Evolutionary conservation across 2,329 filamentous ascomycete species (phyloP).

Genomic region (Microdochium bolleyi): DNA sequence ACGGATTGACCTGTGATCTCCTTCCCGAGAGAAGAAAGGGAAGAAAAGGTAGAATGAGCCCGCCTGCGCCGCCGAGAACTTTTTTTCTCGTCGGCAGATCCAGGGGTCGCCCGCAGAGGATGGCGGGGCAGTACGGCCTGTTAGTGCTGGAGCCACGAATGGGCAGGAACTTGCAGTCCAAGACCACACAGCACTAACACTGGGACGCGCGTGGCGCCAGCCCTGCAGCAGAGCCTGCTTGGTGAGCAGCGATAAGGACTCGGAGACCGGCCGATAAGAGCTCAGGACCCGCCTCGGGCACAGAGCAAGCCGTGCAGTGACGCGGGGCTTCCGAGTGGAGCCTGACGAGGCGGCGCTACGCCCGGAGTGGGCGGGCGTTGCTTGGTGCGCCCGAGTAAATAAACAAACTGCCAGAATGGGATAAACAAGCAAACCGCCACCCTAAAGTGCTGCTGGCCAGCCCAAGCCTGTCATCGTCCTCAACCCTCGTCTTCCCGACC

Average conservation of each 20-base stretch:
- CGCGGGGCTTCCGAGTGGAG: no score
- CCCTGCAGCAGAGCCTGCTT: no score
- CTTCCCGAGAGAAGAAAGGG: slow-evolving; percentile 44
- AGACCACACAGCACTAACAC: no score
- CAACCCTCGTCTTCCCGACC: not conserved
- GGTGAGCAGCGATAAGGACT: no score
- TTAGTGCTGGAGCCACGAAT: no score
- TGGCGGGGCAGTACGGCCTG: not conserved
- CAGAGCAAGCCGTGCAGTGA: no score
- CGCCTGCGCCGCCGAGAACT: slow-evolving; percentile 24
- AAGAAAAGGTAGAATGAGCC: slow-evolving; percentile 22
- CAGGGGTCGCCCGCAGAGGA: slow-evolving; percentile 1
- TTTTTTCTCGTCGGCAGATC: slow-evolving; percentile 20
- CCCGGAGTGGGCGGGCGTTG: not conserved
- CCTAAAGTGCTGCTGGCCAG: not conserved
- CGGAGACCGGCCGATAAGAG: no score
- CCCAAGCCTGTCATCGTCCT: not conserved
- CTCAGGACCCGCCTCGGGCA: no score
- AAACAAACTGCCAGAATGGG: slow-evolving; percentile 27
- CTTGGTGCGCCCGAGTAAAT: slow-evolving; percentile 18
- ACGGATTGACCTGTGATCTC: slow-evolving; percentile 33
- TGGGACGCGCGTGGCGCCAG: no score
- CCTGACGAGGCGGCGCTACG: not conserved
- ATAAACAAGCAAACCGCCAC: slow-evolving; percentile 3
- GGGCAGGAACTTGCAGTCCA: no score